Percentiles rank a stretch among this genome's conserved stretches.
Evolutionary conservation across 176 grass and related monocot genomes (phyloP).

Genomic region (Ananas comosus): DNA sequence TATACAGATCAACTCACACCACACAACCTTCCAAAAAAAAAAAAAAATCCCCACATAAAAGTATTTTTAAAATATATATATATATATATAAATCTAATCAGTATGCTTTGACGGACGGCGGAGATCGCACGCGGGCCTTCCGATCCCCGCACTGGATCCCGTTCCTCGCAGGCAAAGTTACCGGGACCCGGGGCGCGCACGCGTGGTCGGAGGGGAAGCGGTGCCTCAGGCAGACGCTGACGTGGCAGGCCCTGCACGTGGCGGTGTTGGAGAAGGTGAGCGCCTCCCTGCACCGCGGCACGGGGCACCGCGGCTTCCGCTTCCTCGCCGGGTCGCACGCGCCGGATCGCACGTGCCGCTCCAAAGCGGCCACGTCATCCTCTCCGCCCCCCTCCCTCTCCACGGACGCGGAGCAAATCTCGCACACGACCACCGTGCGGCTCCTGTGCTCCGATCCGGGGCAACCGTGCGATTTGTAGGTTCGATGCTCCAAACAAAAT

Average conservation of each 20-base stretch:
- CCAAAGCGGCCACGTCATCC: conserved; percentile 21
- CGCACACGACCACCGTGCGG: conserved; percentile 62
- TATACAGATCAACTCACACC: no score
- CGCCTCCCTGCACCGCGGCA: conserved; percentile 52
- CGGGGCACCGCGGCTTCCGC: conserved; percentile 51
- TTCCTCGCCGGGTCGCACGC: conserved; percentile 57
- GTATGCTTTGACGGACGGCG: background rate
- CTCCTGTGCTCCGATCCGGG: conserved; percentile 41
- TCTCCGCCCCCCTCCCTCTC: conserved; percentile 33
- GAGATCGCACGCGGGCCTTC: background rate
- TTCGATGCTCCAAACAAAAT: conserved; percentile 67
- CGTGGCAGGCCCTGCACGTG: conserved; percentile 36
- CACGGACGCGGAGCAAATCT: conserved; percentile 51
- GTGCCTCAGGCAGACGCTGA: conserved; percentile 61
- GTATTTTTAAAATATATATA: no score
- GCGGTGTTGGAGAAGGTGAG: conserved; percentile 64
- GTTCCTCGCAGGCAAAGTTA: conserved; percentile 4
- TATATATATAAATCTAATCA: background rate
- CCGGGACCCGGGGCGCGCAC: conserved; percentile 12
- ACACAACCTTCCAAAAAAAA: background rate
- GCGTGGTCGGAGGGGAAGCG: conserved; percentile 50
- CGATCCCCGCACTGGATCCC: conserved; percentile 19
- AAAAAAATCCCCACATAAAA: background rate
- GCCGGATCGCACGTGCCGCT: conserved; percentile 35
- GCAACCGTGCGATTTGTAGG: conserved; percentile 46